A percentile compares a stretch with the other conserved stretches of the same genome.
phyloP scores from a whole-genome alignment of 495 filamentous ascomycete genomes.

The Extremus antarcticus region DNA sequence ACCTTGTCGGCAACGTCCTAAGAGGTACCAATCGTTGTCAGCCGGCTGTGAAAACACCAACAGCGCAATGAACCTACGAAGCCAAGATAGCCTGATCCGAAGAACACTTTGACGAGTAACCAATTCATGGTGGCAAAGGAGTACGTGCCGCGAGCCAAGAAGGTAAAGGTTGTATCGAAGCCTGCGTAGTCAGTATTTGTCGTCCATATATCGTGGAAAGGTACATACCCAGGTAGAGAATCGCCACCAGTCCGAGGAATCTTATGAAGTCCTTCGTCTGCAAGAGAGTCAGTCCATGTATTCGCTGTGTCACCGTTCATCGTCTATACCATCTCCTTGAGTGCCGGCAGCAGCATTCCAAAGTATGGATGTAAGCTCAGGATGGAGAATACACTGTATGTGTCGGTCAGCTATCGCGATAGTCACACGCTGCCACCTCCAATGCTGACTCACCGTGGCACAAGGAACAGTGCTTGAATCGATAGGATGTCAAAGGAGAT shows the following conservation, averaged over 20 bases:
- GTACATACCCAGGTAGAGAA: slow-evolving; percentile 60
- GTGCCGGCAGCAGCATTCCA: slow-evolving; percentile 73
- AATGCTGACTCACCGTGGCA: slow-evolving; percentile 49
- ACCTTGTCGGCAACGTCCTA: not conserved
- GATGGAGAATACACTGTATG: slow-evolving; percentile 63
- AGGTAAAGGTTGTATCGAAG: slow-evolving; percentile 84
- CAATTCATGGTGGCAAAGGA: slow-evolving; percentile 68
- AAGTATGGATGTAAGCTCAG: slow-evolving; percentile 86
- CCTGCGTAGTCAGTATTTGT: slow-evolving; percentile 44
- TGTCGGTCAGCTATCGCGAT: slow-evolving; percentile 8
- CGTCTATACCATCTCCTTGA: slow-evolving; percentile 69
- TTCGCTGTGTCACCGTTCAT: slow-evolving; percentile 25
- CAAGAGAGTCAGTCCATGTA: slow-evolving; percentile 5
- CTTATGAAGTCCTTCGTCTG: slow-evolving; percentile 84
- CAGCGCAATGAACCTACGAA: not conserved
- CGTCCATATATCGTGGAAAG: no score
- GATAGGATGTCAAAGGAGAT: slow-evolving; percentile 79
- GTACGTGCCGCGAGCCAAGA: slow-evolving; percentile 70
- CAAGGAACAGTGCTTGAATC: slow-evolving; percentile 79
- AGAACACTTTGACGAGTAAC: slow-evolving; percentile 78
- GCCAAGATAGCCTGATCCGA: slow-evolving; percentile 57
- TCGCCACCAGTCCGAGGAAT: slow-evolving; percentile 75
- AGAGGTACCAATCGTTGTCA: not conserved
- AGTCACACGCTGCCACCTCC: no score
- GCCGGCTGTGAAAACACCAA: not conserved